Evolutionary conservation across 805 yeast genomes (phyloP), one percentile per base, ranked within the genome.

Genomic region (Hanseniaspora mollemarum): DNA sequence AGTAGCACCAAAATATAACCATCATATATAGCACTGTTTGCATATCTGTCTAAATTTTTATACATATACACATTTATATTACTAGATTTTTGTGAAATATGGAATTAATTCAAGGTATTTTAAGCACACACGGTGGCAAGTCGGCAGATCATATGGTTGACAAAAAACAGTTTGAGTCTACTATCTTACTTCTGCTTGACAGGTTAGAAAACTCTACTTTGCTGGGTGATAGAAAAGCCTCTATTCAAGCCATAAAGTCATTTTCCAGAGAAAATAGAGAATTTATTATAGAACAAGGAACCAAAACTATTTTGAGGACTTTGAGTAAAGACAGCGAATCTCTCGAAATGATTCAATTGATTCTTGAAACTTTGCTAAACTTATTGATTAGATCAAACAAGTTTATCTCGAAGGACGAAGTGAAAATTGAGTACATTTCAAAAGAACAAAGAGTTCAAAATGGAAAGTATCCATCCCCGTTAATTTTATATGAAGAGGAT

Each of bases 251-350:
- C 0, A 70, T 92, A 55, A 88, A 90, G 61, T 84, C 94, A 38
- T 87, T 87, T 62, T 78, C 94, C 54, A 73, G 96, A 51, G 86
- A 87, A 58, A 87, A 82, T 62, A 70, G 98, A 54, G 99, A 92
- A 64, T 71, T 81, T 1, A 96, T 92, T 1, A 86, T 88, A 42
- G 94, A 94, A 32, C 77, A 81, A 54, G 96, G 94, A 1, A 69
- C 88, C 31, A 72, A 87, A 52, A 84, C 87, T 0, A 68, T 92
- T 46, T 73, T 92, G 15, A 63, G 70, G 22, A 78, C 88, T 0
- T 67, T 92, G 46, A 69, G 68, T 37, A 76, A 77, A 39, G 96
- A 85, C 62, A 58, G 68, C 2, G 75, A 73, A n/a, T 94, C 87
- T 60, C 70, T 75, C 4, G 85, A 78, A 37, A 77, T 83, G 10